phyloP scores from a whole-genome alignment of 2,329 filamentous ascomycete genomes.

The Monosporascus cannonballus region DNA sequence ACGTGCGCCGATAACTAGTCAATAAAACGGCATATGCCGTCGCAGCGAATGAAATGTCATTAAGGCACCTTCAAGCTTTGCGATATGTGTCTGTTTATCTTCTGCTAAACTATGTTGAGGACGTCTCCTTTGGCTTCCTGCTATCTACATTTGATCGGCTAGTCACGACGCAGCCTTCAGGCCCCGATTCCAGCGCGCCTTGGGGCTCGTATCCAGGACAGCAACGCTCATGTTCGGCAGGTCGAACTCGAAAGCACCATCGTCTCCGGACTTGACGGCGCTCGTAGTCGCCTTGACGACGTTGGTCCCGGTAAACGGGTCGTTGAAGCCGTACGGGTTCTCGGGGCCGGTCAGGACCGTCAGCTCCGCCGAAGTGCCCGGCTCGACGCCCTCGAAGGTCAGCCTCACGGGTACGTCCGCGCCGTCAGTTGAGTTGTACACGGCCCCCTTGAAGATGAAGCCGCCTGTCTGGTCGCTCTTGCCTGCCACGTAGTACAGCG shows the following conservation, averaged over 20 bases:
- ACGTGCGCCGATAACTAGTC: no score
- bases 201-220: constrained; percentile 39
- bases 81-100: no score
- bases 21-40: no score
- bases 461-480: constrained; percentile 33
- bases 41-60: no score
- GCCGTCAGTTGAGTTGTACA: constrained; percentile 44
- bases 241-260: constrained; percentile 45
- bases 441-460: constrained; percentile 45
- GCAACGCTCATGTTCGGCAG: constrained; percentile 51
- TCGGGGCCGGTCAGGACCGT: constrained; percentile 38
- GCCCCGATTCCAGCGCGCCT: neutral
- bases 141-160: no score
- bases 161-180: neutral
- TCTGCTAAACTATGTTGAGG: no score
- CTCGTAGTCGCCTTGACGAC: constrained; percentile 38
- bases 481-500: constrained; percentile 45
- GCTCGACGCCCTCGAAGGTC: constrained; percentile 36
- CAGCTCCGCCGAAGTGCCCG: constrained; percentile 34
- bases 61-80: no score
- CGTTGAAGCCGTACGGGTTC: constrained; percentile 38
- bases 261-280: constrained; percentile 33
- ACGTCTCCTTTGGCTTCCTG: no score
- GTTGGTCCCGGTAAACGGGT: constrained; percentile 38
- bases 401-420: constrained; percentile 39